Conservation (phyloP, 176 grass and related monocot genomes). For the Chrysopogon serrulatus region DNA sequence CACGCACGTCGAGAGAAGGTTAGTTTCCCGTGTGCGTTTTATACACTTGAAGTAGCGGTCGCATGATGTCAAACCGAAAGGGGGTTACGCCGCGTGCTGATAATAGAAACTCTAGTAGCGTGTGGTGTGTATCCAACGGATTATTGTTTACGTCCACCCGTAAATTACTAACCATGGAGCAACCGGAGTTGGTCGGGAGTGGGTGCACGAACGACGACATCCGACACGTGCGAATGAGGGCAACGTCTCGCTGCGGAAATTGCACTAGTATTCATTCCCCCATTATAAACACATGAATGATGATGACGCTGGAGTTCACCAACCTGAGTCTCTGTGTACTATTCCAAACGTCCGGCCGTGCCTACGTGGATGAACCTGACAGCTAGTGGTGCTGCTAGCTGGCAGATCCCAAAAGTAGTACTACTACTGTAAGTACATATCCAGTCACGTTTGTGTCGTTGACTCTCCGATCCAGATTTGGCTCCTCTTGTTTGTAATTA, state of each 20-base stretch:
- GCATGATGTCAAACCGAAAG: no score
- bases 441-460: background rate
- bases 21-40: no score
- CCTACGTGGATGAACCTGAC: background rate
- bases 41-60: no score
- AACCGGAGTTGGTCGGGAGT: background rate
- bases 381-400: background rate
- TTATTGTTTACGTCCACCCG: background rate
- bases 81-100: no score
- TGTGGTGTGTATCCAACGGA: background rate
- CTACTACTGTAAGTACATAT: no score
- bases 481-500: no score
- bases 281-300: background rate
- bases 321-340: background rate
- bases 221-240: background rate
- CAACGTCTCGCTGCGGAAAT: background rate
- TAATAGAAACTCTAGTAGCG: no score
- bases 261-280: no score
- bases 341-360: background rate
- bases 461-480: background rate
- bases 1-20: no score
- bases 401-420: background rate
- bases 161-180: background rate
- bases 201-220: background rate
- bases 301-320: background rate